Evolutionary conservation across 129 eudicot species (phyloP).

Genomic region (Arctium minus): DNA sequence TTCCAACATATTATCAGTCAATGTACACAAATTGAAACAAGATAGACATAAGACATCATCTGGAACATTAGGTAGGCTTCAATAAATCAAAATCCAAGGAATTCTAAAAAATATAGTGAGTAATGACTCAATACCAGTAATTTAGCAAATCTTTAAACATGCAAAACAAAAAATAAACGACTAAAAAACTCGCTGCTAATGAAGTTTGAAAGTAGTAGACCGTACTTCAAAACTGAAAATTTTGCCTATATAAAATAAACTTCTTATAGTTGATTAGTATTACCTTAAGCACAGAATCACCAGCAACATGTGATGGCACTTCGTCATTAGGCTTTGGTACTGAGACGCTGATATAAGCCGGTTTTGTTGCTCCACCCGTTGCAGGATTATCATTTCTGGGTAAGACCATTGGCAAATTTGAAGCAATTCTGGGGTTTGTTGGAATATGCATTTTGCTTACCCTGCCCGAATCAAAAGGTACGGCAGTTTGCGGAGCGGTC

Average conservation of each 20-base stretch:
- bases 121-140: background rate
- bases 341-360: conserved; percentile 77
- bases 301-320: conserved; percentile 42
- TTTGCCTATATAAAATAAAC: background rate
- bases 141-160: background rate
- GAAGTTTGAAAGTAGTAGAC: background rate
- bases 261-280: conserved; percentile 15
- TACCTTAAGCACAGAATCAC: conserved; percentile 73
- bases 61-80: background rate
- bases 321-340: conserved; percentile 46
- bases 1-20: background rate
- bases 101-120: background rate
- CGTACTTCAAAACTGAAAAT: background rate
- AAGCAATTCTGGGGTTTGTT: conserved; percentile 87
- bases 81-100: background rate
- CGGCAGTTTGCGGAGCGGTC: conserved; percentile 33
- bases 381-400: conserved; percentile 58
- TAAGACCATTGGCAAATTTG: conserved; percentile 45
- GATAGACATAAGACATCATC: background rate
- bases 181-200: background rate
- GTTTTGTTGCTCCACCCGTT: conserved; percentile 42
- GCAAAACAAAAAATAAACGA: background rate
- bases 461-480: conserved; percentile 47
- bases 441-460: conserved; percentile 78
- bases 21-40: background rate